Evolutionary conservation across 2,329 filamentous ascomycete genomes (phyloP).

Genomic region (Didymella exigua): DNA sequence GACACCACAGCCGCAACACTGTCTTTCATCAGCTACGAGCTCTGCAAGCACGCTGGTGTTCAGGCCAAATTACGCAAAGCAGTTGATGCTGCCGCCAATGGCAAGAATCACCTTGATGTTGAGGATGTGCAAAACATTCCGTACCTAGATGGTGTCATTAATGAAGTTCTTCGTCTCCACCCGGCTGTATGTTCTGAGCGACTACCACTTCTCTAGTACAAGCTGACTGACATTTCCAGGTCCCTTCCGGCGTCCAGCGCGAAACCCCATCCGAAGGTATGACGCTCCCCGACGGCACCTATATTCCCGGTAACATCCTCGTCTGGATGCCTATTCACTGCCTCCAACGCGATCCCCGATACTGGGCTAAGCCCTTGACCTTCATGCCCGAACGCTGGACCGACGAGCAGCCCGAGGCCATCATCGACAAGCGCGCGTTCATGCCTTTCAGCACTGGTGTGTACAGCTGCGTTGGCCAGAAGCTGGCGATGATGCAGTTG

Average conservation of each 20-base stretch:
- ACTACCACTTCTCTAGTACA: neutral
- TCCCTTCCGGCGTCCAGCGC: constrained; percentile 41
- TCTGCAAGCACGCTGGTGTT: constrained; percentile 31
- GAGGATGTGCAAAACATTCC: constrained; percentile 34
- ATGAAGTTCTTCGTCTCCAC: constrained; percentile 40
- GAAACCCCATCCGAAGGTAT: constrained; percentile 43
- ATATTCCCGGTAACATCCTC: constrained; percentile 38
- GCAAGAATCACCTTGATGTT: constrained; percentile 32
- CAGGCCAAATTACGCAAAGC: constrained; percentile 32
- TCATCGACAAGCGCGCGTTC: constrained; percentile 61
- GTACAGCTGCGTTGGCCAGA: constrained; percentile 74
- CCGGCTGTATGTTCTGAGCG: constrained; percentile 29
- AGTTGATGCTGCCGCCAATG: constrained; percentile 23
- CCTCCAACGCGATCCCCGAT: constrained; percentile 38
- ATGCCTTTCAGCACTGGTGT: constrained; percentile 72
- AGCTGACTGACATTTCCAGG: constrained; percentile 21
- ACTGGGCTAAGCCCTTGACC: constrained; percentile 28
- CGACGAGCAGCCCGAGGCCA: constrained; percentile 24
- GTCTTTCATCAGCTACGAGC: constrained; percentile 37
- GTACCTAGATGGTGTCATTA: constrained; percentile 41
- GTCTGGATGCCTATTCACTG: constrained; percentile 41
- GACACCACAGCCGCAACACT: constrained; percentile 40
- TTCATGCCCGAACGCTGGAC: constrained; percentile 45
- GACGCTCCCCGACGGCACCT: constrained; percentile 35
- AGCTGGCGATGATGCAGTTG: constrained; percentile 69